Evolutionary conservation across 345 rosid genomes (phyloP).

Genomic region (Gossypium rotundifolium): DNA sequence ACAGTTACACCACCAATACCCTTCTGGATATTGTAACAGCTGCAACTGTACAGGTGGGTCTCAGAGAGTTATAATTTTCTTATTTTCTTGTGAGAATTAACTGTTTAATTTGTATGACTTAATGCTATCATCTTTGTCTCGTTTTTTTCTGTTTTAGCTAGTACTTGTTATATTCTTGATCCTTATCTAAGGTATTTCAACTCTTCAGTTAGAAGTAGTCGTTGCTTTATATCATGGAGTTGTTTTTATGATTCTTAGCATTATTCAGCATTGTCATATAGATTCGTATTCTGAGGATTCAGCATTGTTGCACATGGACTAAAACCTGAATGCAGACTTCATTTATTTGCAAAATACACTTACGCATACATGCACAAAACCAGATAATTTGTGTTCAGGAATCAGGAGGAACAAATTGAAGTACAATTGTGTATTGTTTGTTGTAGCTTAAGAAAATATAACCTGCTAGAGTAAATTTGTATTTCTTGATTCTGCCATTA

Average conservation of each 20-base stretch:
- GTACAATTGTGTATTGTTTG: background rate
- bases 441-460: background rate
- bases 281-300: background rate
- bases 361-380: background rate
- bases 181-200: background rate
- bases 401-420: background rate
- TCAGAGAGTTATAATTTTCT: background rate
- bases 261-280: no score
- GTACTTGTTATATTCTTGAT: background rate
- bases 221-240: background rate
- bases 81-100: background rate
- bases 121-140: background rate
- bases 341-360: background rate
- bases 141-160: no score
- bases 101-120: background rate
- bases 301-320: background rate
- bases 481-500: background rate
- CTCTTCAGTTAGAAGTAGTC: background rate
- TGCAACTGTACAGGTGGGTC: slow-evolving; percentile 87
- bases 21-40: slow-evolving; percentile 94
- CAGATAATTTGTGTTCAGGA: background rate
- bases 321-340: background rate
- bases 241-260: background rate
- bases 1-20: slow-evolving; percentile 76
- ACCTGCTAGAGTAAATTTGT: background rate